Conservation (phyloP, 768 basidiomycete genomes). For the Leccinellum luteum region DNA sequence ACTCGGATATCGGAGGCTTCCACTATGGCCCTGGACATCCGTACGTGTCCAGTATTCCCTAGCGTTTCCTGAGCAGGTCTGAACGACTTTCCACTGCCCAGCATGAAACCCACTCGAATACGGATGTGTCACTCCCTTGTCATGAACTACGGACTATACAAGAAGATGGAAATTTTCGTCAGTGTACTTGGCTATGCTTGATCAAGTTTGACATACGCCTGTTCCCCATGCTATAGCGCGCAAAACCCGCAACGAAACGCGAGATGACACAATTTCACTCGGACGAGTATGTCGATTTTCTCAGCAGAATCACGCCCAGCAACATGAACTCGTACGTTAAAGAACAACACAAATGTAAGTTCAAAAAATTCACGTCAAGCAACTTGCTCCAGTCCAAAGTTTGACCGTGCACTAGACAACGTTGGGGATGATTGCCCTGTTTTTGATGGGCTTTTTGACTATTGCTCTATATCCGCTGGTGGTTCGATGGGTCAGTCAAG, state of each 20-base stretch:
- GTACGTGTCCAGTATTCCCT: conserved; percentile 40
- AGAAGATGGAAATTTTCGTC: conserved; percentile 99
- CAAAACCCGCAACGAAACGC: conserved; percentile 98
- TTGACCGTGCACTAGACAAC: conserved; percentile 58
- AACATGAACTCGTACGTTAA: conserved; percentile 93
- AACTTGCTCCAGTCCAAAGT: not conserved
- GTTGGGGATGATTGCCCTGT: conserved; percentile 99
- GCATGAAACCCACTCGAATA: conserved; percentile 98
- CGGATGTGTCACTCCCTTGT: conserved; percentile 99
- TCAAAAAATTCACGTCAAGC: not conserved
- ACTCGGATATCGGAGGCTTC: conserved; percentile 98
- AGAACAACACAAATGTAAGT: conserved; percentile 93
- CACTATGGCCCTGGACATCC: conserved; percentile 99
- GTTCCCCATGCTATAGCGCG: conserved; percentile 57
- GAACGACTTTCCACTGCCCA: conserved; percentile 26
- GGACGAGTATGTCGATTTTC: conserved; percentile 98
- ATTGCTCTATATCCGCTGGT: conserved; percentile 99
- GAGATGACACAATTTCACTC: conserved; percentile 99
- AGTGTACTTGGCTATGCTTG: conserved; percentile 32
- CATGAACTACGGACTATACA: conserved; percentile 99
- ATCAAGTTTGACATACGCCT: conserved; percentile 1
- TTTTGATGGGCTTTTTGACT: conserved; percentile 98
- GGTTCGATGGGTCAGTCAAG: conserved; percentile 89
- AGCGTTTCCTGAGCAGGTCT: not conserved
- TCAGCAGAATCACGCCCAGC: conserved; percentile 88